These are phyloP conservation scores for Suillus brevipes DNA, from an alignment of 768 basidiomycete genomes.

Conservation along the genomic window DNA sequence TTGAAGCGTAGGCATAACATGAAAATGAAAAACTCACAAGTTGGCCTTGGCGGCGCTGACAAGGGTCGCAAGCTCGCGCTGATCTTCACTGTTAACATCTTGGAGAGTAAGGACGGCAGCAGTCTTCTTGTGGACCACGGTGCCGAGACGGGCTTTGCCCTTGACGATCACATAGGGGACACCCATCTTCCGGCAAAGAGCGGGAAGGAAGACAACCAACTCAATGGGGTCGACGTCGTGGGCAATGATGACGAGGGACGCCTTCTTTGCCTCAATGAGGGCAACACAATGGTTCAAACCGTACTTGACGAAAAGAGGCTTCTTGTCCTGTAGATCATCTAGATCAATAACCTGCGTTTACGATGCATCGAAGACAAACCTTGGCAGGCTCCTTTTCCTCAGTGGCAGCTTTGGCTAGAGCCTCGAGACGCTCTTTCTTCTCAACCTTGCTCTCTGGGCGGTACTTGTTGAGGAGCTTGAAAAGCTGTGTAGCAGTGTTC, in stretches of 20 bases:
- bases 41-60: conserved; percentile 95
- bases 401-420: conserved; percentile 73
- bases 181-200: conserved; percentile 99
- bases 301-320: conserved; percentile 93
- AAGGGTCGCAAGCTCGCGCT: conserved; percentile 88
- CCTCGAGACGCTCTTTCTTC: conserved; percentile 91
- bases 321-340: conserved; percentile 70
- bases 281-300: conserved; percentile 97
- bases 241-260: conserved; percentile 90
- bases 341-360: neutral
- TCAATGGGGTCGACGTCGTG: conserved; percentile 99
- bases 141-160: conserved; percentile 96
- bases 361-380: conserved; percentile 26
- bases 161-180: conserved; percentile 98
- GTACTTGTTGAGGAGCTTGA: conserved; percentile 98
- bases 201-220: conserved; percentile 97
- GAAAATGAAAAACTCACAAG: conserved; percentile 62
- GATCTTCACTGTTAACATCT: conserved; percentile 94
- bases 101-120: conserved; percentile 88
- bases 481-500: conserved; percentile 97
- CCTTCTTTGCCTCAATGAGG: conserved; percentile 97
- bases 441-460: conserved; percentile 93
- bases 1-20: conserved; percentile 7
- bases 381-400: conserved; percentile 73
- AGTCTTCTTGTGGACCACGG: conserved; percentile 98